phyloP scores from a whole-genome alignment of 2,329 filamentous ascomycete species.

The Chalaropsis thielavioides region DNA sequence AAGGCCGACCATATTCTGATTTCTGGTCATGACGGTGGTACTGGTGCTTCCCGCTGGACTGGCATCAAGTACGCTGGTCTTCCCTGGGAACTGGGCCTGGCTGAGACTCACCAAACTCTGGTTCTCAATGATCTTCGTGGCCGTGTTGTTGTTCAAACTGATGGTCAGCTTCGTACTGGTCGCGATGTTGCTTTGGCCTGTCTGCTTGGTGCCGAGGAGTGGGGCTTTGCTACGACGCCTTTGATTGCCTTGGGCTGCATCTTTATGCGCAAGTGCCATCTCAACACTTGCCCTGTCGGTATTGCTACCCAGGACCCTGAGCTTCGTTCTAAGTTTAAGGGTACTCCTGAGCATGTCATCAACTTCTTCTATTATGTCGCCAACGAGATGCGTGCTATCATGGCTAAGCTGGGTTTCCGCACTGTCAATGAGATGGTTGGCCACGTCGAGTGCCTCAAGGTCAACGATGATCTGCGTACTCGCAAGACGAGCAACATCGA shows the following conservation, averaged over 20 bases:
- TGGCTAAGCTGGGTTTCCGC: conserved; percentile 88
- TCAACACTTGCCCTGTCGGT: conserved; percentile 75
- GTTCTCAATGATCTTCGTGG: conserved; percentile 92
- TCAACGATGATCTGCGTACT: conserved; percentile 76
- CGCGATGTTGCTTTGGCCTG: conserved; percentile 90
- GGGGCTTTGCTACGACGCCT: conserved; percentile 88
- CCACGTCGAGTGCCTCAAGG: conserved; percentile 70
- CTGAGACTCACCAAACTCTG: conserved; percentile 91
- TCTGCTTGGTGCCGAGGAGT: conserved; percentile 93
- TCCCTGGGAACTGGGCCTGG: conserved; percentile 91
- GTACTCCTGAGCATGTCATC: conserved; percentile 89
- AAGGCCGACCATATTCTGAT: conserved; percentile 96
- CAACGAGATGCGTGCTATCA: conserved; percentile 90
- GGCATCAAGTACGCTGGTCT: conserved; percentile 97
- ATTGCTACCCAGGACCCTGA: conserved; percentile 95
- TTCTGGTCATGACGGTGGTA: conserved; percentile 92
- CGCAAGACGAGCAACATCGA: conserved; percentile 89
- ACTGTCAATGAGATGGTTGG: conserved; percentile 98
- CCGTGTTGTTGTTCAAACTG: conserved; percentile 89
- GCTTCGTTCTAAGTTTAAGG: conserved; percentile 81
- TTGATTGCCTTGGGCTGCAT: conserved; percentile 95
- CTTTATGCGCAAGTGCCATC: conserved; percentile 71
- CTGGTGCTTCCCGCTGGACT: conserved; percentile 91
- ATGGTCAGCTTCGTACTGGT: conserved; percentile 84
- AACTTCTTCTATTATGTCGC: conserved; percentile 98